A percentile compares a stretch with the other conserved stretches of the same genome.
These are phyloP conservation scores for Erythrobasidium hasegawianum DNA, from an alignment of 1,284 basidiomycete species.

Conservation along the genomic window DNA sequence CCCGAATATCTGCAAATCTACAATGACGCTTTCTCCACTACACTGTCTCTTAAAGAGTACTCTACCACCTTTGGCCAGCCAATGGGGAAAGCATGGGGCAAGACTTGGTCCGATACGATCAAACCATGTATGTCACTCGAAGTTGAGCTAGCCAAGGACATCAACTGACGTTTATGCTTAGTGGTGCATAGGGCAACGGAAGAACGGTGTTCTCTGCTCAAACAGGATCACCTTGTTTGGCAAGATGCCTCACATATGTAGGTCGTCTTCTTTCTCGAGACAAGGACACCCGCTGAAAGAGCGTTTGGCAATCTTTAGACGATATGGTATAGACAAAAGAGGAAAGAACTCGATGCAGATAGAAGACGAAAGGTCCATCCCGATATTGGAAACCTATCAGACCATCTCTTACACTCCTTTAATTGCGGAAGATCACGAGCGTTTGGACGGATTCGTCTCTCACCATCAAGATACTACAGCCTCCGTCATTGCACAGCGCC, in stretches of 20 bases:
- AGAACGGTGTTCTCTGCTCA: conserved; percentile 6
- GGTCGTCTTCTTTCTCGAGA: not conserved
- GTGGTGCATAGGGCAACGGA: conserved; percentile 3
- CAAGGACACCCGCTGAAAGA: not conserved
- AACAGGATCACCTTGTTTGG: conserved; percentile 25
- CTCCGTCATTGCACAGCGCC: conserved; percentile 39
- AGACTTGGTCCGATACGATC: not conserved
- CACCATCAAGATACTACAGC: conserved; percentile 39
- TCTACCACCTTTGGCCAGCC: conserved; percentile 15
- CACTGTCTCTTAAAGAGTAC: not conserved
- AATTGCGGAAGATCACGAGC: not conserved
- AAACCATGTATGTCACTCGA: no score
- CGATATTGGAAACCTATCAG: conserved; percentile 34
- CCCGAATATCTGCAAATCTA: conserved; percentile 18
- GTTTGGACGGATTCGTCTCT: conserved; percentile 38
- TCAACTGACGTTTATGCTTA: no score
- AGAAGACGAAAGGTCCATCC: conserved; percentile 5
- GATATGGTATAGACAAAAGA: conserved; percentile 5
- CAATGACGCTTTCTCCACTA: conserved; percentile 15
- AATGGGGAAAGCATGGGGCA: conserved; percentile 5
- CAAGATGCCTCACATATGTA: conserved; percentile 4
- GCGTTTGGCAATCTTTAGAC: not conserved
- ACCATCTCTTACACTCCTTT: conserved; percentile 41
- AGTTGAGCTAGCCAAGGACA: no score
- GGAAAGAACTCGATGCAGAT: conserved; percentile 9